Evolutionary conservation across 805 yeast genomes (phyloP), one percentile per base, ranked within the genome.

Genomic region (Barnettozyma salicaria): DNA sequence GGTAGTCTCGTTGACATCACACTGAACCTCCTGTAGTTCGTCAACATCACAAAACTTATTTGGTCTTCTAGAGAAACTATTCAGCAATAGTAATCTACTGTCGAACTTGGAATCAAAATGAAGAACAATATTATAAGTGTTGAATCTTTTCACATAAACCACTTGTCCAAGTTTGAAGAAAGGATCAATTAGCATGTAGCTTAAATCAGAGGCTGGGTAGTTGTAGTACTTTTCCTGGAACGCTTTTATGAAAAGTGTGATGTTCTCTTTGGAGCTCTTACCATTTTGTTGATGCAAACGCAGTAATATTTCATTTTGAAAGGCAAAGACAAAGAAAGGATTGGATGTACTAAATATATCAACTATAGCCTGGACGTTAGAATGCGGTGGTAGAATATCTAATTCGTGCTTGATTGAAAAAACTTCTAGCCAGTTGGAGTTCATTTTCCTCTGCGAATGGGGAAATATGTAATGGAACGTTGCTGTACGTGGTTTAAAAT

Each of bases 91-190:
- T 7, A 37, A 23, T 7, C 20, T 34, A 27, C 25, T 9, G 7
- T 32, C 25, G 17, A 30, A 25, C 9, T 22, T 13, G 14, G 35
- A 13, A 20, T 37, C 31, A 27, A n/a, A 22, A 11, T 25, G 21
- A 11, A 37, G n/a, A 13, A 37, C 14, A 13, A 37, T 25, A 19
- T 37, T 37, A 18, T 24, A 37, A 10, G 40, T 27, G 19, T 37
- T 37, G 4, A 27, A 27, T 9, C 20, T 19, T 16, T 33, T 24
- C 4, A 33, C 19, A 19, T 31, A 37, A 11, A 37, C 40, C 4
- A 37, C 23, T 32, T 37, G 40, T 11, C 40, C 40, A 14, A 37
- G 18, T 23, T 37, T 37, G 24, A 37, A 28, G 20, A 31, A 30
- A 10, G 40, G 40, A 28, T 37, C 40, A 23, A 37, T 31, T 11